Evolutionary conservation across 2,329 filamentous ascomycete species (phyloP), one percentile per base, ranked within the genome.

Genomic region (Phyllosticta capitalensis): DNA sequence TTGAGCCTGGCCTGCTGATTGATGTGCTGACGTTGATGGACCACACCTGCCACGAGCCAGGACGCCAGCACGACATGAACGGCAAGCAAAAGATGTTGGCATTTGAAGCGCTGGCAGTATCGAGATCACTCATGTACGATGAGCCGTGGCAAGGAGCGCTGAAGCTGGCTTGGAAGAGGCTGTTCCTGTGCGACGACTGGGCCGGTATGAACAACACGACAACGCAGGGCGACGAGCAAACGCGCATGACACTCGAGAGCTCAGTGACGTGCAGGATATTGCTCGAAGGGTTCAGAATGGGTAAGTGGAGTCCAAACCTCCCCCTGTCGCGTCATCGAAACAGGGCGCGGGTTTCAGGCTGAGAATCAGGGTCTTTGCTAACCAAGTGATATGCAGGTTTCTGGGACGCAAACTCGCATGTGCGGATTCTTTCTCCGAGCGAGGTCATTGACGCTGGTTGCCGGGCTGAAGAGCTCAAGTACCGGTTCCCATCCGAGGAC

Each of bases 141-240:
- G 68, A 66, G 17, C 67, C 67, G 21, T 68, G 68, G 63, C 80
- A 86, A 24, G 75, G 78, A 30, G 69, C 81, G 38, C 74, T 83
- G 55, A 78, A 77, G 62, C 72, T 84, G n/a, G 89, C 97, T 63
- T 99, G 94, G 94, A 87, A 94, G 68, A 84, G 94, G 58, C 87
- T 90, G 62, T 88, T 88, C 67, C 81, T 92, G 64, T 84, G 86
- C 55, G 92, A 96, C 70, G 84, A 96, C 69, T 99, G 94, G 94
- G 77, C 81, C 24, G 79, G 77, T 61, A 82, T 95, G 68, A 92
- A 94, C 68, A 84, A 89, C 64, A 92, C 88, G 0, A 83, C 86
- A 54, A 79, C 87, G 61, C 87, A 89, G 69, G 83, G 84, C 60
- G 91, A 95, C 67, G 75, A 77, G 2, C 81, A 88, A 63, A 82